Evolutionary conservation across 2,329 filamentous ascomycete genomes (phyloP), one percentile per base, ranked within the genome.

Genomic region (Mycosphaerelloides madeirae): DNA sequence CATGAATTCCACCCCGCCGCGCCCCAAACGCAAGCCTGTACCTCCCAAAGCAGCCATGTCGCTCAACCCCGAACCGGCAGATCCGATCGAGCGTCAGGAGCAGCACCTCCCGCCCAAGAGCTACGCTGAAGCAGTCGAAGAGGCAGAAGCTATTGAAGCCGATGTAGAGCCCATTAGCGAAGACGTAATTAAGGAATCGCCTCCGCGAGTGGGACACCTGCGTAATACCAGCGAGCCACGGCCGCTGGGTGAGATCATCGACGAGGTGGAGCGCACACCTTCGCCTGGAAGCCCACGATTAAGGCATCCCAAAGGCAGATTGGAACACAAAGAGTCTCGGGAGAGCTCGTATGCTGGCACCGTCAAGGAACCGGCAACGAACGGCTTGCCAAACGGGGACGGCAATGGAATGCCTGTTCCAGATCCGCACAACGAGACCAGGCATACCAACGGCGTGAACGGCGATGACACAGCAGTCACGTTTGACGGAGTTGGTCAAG

Each of bases 21-120:
- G 22, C 22, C 22, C 22, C 22, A 25, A 25, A 25, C 22, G 22
- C 22, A 25, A 25, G 22, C 22, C 22, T 25, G 6, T 25, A 9
- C 5, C 35, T 20, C 37, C 38, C 25, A 14, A 43, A 32, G 12
- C 43, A 43, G 38, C 35, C 50, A 70, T 69, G 68, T 65, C 68
- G 51, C 57, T 69, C 44, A 68, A 68, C 38, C 37, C 63, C 25
- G 69, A 71, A 53, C 68, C 68, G 18, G 64, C 68, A 32, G 61
- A 60, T 46, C 65, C 68, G 12, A 55, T 63, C 31, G 65, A 67
- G 52, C 67, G 68, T 41, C 55, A 64, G 29, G 57, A 64, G 31
- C 62, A 66, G 14, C 46, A 65, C 29, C 62, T 71, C 28, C 55
- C 65, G 14, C 66, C 66, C 48, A 73, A 72, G 54, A 68, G 66